Evolutionary conservation across 2,329 filamentous ascomycete genomes (phyloP).

Genomic region (Cercospora sp.): DNA sequence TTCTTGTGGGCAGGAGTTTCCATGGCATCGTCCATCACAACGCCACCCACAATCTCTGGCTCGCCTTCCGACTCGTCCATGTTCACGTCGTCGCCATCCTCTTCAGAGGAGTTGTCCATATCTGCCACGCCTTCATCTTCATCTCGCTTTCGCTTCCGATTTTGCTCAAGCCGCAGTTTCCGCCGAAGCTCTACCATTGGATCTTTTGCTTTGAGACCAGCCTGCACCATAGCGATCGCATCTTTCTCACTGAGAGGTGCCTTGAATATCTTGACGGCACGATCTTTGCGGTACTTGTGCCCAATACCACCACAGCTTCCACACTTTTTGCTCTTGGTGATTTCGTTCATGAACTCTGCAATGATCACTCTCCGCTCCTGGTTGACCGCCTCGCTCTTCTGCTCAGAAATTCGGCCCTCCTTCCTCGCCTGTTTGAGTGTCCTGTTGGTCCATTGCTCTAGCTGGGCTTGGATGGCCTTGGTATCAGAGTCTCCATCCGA

Average conservation of each 20-base stretch:
- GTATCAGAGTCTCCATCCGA: slow-evolving; percentile 62
- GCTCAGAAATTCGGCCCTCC: slow-evolving; percentile 51
- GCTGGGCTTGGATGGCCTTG: slow-evolving; percentile 55
- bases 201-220: slow-evolving; percentile 67
- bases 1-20: slow-evolving; percentile 35
- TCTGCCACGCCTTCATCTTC: slow-evolving; percentile 72
- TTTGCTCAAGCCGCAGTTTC: slow-evolving; percentile 41
- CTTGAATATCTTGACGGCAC: slow-evolving; percentile 90
- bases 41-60: slow-evolving; percentile 47
- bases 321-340: slow-evolving; percentile 71
- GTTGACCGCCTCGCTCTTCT: slow-evolving; percentile 80
- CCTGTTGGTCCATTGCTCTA: slow-evolving; percentile 70
- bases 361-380: slow-evolving; percentile 75
- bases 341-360: slow-evolving; percentile 76
- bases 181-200: slow-evolving; percentile 63
- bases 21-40: slow-evolving; percentile 53
- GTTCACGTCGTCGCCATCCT: slow-evolving; percentile 42
- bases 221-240: slow-evolving; percentile 71
- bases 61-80: slow-evolving; percentile 43
- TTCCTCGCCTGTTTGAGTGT: slow-evolving; percentile 63
- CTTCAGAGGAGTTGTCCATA: slow-evolving; percentile 55
- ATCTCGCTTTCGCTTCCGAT: slow-evolving; percentile 50
- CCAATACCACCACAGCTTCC: slow-evolving; percentile 68
- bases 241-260: slow-evolving; percentile 75
- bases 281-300: slow-evolving; percentile 83